Percentiles rank a stretch among this genome's conserved stretches.
phyloP scores from a whole-genome alignment of 331 rosid species.

The Quercus tomentella region DNA sequence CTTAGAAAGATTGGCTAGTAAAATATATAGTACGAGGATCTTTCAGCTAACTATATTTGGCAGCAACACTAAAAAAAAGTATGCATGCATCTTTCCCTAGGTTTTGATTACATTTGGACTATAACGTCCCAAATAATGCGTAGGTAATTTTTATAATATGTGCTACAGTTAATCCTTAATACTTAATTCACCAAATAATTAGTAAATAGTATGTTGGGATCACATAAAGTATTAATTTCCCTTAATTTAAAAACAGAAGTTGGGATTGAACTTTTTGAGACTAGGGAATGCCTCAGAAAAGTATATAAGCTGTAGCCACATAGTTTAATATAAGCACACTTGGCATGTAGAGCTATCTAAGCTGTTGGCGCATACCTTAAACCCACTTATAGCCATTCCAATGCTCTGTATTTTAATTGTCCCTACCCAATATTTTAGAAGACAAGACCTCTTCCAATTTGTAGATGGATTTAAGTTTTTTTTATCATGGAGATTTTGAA shows the following conservation, averaged over 20 bases:
- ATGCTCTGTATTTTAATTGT: not conserved
- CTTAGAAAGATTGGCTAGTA: not conserved
- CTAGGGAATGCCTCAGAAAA: not conserved
- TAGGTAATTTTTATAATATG: not conserved
- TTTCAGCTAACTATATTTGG: not conserved
- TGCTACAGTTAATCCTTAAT: not conserved
- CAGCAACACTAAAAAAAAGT: not conserved
- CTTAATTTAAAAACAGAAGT: not conserved
- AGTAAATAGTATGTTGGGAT: not conserved
- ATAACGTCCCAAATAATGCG: not conserved
- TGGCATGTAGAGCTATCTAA: not conserved
- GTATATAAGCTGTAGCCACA: not conserved
- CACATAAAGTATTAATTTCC: not conserved
- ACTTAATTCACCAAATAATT: not conserved
- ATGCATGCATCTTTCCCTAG: not conserved
- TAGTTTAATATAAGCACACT: not conserved
- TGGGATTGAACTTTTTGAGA: not conserved
- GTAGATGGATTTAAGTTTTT: not conserved
- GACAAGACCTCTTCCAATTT: not conserved
- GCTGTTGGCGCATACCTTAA: not conserved
- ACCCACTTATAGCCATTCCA: not conserved
- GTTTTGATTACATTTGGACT: conserved; percentile 5
- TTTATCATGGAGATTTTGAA: not conserved
- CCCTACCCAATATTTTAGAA: not conserved
- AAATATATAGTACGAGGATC: not conserved